Evolutionary conservation across 1,284 basidiomycete species (phyloP).

Genomic region (Pseudozyma flocculosa): DNA sequence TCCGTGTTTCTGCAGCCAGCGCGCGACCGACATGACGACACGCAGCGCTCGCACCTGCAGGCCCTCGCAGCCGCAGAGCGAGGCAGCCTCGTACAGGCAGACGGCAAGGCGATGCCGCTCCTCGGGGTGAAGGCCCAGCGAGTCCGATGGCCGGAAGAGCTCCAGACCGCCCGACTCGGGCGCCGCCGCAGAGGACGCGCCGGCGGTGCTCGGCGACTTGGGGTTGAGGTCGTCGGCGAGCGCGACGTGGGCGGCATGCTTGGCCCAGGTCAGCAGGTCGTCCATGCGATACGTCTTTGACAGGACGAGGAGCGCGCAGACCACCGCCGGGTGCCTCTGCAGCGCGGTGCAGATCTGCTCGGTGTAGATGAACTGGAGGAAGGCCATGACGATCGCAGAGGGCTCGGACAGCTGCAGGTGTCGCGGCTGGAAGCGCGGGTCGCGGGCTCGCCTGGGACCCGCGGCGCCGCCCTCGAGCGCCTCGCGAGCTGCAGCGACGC

Average conservation of each 20-base stretch:
- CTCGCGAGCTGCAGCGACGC: slow-evolving; percentile 3
- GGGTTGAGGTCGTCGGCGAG: slow-evolving; percentile 40
- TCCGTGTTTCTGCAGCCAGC: slow-evolving; percentile 40
- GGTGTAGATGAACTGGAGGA: slow-evolving; percentile 91
- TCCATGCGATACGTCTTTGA: slow-evolving; percentile 77
- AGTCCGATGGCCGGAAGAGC: slow-evolving; percentile 48
- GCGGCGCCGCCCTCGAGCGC: slow-evolving; percentile 3
- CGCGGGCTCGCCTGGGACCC: slow-evolving; percentile 53
- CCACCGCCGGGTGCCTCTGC: slow-evolving; percentile 83
- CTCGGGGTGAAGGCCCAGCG: slow-evolving; percentile 56
- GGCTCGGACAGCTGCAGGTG: slow-evolving; percentile 80
- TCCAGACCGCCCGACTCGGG: slow-evolving; percentile 27
- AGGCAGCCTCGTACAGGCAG: slow-evolving; percentile 88
- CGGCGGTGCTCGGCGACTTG: slow-evolving; percentile 10
- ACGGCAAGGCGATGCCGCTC: slow-evolving; percentile 80
- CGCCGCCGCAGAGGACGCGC: slow-evolving; percentile 9
- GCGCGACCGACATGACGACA: slow-evolving; percentile 43
- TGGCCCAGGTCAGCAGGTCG: slow-evolving; percentile 75
- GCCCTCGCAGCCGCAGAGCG: slow-evolving; percentile 80
- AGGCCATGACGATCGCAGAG: slow-evolving; percentile 80
- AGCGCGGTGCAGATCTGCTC: slow-evolving; percentile 79
- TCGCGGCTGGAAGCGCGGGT: slow-evolving; percentile 76
- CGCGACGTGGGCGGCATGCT: slow-evolving; percentile 79
- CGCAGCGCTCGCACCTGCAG: slow-evolving; percentile 72
- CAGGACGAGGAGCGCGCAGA: slow-evolving; percentile 81